A percentile compares a stretch with the other conserved stretches of the same genome.
These are phyloP conservation scores for Spergularia azorica DNA, from an alignment of 179 eudicot species.

Conservation along the genomic window DNA sequence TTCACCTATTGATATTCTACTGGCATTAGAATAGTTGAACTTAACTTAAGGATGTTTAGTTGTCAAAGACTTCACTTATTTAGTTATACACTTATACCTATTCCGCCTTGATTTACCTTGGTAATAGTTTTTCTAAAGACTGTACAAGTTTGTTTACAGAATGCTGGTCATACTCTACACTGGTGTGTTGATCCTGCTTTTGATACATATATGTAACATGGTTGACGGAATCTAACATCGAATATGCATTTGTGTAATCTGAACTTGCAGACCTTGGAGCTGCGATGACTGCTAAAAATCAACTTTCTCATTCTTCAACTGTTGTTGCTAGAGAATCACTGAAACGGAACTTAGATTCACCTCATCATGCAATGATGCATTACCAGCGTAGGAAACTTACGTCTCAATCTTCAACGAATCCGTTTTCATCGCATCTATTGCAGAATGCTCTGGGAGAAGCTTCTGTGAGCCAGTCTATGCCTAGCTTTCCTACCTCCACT, in stretches of 20 bases:
- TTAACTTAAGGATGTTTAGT: slow-evolving; percentile 8
- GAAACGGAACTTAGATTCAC: slow-evolving; percentile 24
- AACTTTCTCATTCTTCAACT: slow-evolving; percentile 15
- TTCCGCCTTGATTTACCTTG: background rate
- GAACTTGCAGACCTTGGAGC: slow-evolving; percentile 19
- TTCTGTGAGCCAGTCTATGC: slow-evolving; percentile 4
- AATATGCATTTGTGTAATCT: background rate
- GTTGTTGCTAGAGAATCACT: background rate
- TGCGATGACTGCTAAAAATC: background rate
- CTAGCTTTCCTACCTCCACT: slow-evolving; percentile 9
- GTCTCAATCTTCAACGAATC: slow-evolving; percentile 12
- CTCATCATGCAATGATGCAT: background rate
- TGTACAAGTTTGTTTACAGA: too few species aligned
- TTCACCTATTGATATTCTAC: background rate
- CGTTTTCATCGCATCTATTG: slow-evolving; percentile 19
- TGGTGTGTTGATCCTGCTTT: too few species aligned
- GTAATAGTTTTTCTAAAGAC: background rate
- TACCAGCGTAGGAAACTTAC: slow-evolving; percentile 22
- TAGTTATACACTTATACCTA: background rate
- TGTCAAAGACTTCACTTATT: background rate
- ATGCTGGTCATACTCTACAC: too few species aligned
- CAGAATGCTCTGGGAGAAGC: slow-evolving; percentile 22
- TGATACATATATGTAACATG: too few species aligned
- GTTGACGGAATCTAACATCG: too few species aligned
- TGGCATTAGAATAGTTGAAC: background rate